Percentiles rank a stretch among this genome's conserved stretches.
Conservation (phyloP, 176 grass and related monocot species). For the Oryza australiensis region DNA sequence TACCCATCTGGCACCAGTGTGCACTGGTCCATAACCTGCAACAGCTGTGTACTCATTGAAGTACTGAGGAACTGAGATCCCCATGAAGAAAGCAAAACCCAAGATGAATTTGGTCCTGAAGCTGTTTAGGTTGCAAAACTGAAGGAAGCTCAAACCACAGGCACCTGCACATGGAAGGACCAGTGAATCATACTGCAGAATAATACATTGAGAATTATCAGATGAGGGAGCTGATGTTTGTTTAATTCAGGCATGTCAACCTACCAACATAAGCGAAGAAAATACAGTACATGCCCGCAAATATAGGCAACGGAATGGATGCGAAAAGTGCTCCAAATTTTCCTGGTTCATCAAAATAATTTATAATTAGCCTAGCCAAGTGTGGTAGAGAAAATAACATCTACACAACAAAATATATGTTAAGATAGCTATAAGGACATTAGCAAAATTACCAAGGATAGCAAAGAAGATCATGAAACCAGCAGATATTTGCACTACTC, state of each 20-base stretch:
- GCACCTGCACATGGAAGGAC: conserved; percentile 49
- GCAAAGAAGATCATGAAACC: conserved; percentile 99
- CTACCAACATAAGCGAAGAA: conserved; percentile 89
- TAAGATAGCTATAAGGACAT: background rate
- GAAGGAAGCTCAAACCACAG: conserved; percentile 73
- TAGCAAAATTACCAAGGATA: conserved; percentile 63
- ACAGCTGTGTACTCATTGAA: conserved; percentile 90
- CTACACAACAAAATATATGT: background rate
- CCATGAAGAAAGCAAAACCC: conserved; percentile 88
- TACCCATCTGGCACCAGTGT: conserved; percentile 92
- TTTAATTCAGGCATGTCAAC: conserved; percentile 14
- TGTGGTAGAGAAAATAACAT: background rate
- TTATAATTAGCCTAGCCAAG: background rate
- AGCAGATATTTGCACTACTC: conserved; percentile 95
- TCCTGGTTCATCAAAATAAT: conserved; percentile 50
- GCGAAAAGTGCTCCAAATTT: conserved; percentile 96
- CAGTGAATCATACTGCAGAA: background rate
- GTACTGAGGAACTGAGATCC: conserved; percentile 89
- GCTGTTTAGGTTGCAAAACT: conserved; percentile 92
- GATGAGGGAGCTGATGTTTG: background rate
- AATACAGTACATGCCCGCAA: conserved; percentile 89
- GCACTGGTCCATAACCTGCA: conserved; percentile 78
- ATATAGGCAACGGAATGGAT: conserved; percentile 82
- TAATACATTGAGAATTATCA: background rate
- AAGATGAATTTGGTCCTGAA: conserved; percentile 96